These are phyloP conservation scores for Sporothrix brasiliensis DNA, from an alignment of 2,329 filamentous ascomycete genomes.

Conservation along the genomic window DNA sequence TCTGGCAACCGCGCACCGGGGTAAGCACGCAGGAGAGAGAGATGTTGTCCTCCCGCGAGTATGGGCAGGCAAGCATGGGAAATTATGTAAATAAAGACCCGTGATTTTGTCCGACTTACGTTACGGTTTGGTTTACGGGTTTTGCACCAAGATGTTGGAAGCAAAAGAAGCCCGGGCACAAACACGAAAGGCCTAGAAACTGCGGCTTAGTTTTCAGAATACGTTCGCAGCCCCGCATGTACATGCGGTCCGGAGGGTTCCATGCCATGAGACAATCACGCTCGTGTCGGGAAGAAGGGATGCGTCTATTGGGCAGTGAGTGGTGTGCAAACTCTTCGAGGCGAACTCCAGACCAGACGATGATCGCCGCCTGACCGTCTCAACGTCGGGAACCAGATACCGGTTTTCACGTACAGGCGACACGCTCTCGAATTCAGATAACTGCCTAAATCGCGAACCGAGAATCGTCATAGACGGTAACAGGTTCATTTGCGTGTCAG, in stretches of 20 bases:
- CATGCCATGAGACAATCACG: not conserved
- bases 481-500: not conserved
- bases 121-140: not conserved
- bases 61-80: not conserved
- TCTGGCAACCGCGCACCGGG: not conserved
- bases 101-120: not conserved
- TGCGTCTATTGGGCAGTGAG: not conserved
- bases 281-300: not conserved
- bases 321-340: not conserved
- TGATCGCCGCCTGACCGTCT: not conserved
- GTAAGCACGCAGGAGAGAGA: not conserved
- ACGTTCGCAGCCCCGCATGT: not conserved
- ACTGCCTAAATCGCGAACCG: not conserved
- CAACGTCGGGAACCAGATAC: not conserved
- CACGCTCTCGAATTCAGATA: not conserved
- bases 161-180: not conserved
- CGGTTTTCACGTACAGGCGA: not conserved
- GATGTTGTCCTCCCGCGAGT: not conserved
- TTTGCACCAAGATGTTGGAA: not conserved
- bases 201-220: no score
- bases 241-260: not conserved
- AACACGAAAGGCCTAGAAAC: not conserved
- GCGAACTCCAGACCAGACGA: slow-evolving; percentile 8
- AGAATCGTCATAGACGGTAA: not conserved
- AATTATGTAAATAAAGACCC: not conserved